Evolutionary conservation across 2,329 filamentous ascomycete species (phyloP).

Genomic region (Fusarium sambucinum): DNA sequence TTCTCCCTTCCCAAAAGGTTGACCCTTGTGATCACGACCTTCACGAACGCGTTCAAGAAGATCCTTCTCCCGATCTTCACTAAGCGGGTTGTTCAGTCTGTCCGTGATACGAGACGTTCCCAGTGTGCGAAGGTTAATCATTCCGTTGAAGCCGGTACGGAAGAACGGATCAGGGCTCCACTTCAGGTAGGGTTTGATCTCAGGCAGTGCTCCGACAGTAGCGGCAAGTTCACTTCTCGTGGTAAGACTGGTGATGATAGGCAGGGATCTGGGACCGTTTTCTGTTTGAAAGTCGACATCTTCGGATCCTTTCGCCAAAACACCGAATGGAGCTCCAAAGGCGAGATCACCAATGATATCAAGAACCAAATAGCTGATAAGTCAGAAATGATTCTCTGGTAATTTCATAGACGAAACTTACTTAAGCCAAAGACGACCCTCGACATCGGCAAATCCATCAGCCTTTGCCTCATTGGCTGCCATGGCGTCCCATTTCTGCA

Average conservation of each 20-base stretch:
- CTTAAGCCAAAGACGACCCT: slow-evolving; percentile 2
- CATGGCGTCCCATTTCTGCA: slow-evolving; percentile 7
- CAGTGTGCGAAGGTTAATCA: slow-evolving; percentile 3
- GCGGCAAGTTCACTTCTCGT: not conserved
- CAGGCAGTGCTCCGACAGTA: not conserved
- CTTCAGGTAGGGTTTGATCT: slow-evolving; percentile 1
- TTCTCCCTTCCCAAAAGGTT: not conserved
- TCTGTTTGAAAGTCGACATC: not conserved
- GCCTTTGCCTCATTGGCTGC: not conserved
- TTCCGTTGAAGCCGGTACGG: not conserved
- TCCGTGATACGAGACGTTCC: slow-evolving; percentile 2
- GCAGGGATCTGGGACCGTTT: not conserved
- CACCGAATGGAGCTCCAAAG: slow-evolving; percentile 4
- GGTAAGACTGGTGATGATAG: not conserved
- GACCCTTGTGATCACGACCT: not conserved
- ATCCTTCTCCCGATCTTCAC: not conserved
- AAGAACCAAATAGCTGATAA: not conserved
- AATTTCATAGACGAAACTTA: not conserved
- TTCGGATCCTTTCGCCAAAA: slow-evolving; percentile 5
- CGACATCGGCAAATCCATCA: not conserved
- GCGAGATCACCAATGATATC: slow-evolving; percentile 12
- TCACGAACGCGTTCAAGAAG: not conserved
- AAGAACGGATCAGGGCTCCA: slow-evolving; percentile 11
- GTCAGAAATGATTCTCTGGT: fast-evolving
- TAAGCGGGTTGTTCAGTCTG: not conserved